Evolutionary conservation across 179 eudicot genomes (phyloP), one percentile per base, ranked within the genome.

Genomic region (Carnegiea gigantea): DNA sequence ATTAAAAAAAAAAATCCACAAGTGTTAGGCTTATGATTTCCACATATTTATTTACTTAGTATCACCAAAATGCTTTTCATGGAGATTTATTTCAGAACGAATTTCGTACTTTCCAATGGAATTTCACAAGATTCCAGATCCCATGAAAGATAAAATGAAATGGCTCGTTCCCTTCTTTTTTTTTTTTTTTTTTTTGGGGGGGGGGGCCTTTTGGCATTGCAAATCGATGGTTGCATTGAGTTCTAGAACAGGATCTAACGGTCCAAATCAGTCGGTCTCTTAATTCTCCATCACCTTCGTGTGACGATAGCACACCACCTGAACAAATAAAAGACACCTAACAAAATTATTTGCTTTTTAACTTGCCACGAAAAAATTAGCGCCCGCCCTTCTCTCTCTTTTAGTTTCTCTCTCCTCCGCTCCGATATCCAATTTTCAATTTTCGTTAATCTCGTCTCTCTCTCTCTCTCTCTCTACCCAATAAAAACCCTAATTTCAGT

Each of bases 401-500:
- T 17, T 48, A 15, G 10, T 40, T 9, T 72, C 40, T 36, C 76
- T 36, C 53, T 72, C 76, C 73, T 26, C 21, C 74, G n/a, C 57
- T 51, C 57, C 20, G 14, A 75, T 14, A n/a, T 76, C 62, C 68
- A 10, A 74, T 54, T 76, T 76, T 33, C 40, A 24, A 10, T 54
- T 76, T 53, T 57, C 77, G 71, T 46, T 70, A 65, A 21, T 57
- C 24, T 43, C 64, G 18, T 57, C 33, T 62, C 77, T 33, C 53
- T 40, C 70, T 79, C 46, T 48, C 46, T 48, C 60, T 51, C 71
- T 26, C 36, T 54, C 49, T 73, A 20, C 60, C 38, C 5, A 36
- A 53, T 53, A 49, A 78, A 89, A 86, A 88, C 90, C 92, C 90
- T 85, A 88, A 88, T 88, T 84, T 68, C 80, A 65, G 44, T 49